Percentiles rank a stretch among this genome's conserved stretches.
Evolutionary conservation across 371 early-diverging fungal genomes (phyloP).

Genomic region (Mortierella sp.): DNA sequence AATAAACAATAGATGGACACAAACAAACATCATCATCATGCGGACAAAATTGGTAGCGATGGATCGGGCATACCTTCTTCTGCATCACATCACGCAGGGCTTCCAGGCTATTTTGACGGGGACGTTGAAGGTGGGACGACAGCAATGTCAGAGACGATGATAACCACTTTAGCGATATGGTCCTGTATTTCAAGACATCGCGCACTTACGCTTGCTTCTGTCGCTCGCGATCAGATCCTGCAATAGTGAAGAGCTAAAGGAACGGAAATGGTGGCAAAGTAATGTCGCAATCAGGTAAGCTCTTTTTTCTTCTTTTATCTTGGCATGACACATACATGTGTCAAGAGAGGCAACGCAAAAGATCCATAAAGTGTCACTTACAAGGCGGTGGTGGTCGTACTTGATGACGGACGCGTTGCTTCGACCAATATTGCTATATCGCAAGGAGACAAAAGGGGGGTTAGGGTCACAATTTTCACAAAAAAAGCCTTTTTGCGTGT

Average conservation of each 20-base stretch:
- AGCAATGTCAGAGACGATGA: background rate
- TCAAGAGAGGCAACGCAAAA: background rate
- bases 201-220: slow-evolving; percentile 41
- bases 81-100: slow-evolving; percentile 8
- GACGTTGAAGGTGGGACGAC: background rate
- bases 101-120: background rate
- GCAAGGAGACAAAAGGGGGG: background rate
- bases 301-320: no score
- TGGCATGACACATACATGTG: background rate
- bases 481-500: background rate
- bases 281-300: background rate
- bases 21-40: background rate
- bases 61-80: background rate
- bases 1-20: background rate
- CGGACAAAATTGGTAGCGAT: background rate
- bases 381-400: slow-evolving; percentile 26
- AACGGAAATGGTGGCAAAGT: background rate
- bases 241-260: slow-evolving; percentile 27
- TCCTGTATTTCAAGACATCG: no score
- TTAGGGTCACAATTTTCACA: background rate
- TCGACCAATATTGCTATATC: slow-evolving; percentile 25
- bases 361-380: slow-evolving; percentile 11
- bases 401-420: slow-evolving; percentile 30
- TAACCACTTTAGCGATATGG: no score
- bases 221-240: slow-evolving; percentile 15